A percentile compares a stretch with the other conserved stretches of the same genome.
Conservation (phyloP, 805 yeast species). For the Wickerhamiella cacticola region DNA sequence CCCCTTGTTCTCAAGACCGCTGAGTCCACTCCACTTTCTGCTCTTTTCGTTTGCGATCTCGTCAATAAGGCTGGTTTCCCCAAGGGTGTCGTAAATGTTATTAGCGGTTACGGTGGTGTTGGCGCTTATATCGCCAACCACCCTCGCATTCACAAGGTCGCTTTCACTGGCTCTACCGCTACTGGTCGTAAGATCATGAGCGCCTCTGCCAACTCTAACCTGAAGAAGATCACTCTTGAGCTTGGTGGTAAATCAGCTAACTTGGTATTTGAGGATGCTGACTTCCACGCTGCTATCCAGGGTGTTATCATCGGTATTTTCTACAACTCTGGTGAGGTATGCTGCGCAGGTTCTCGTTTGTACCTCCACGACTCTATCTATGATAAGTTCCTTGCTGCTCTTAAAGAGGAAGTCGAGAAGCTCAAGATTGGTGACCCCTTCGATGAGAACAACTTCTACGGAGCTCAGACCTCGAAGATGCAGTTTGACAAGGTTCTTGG, state of each 20-base stretch:
- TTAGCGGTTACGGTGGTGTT: conserved; percentile 75
- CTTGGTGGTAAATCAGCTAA: conserved; percentile 96
- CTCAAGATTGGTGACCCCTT: conserved; percentile 73
- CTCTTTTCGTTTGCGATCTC: conserved; percentile 58
- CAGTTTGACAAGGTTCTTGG: conserved; percentile 69
- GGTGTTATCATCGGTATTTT: conserved; percentile 72
- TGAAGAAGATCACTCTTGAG: conserved; percentile 87
- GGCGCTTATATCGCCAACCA: conserved; percentile 74
- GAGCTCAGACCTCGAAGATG: conserved; percentile 77
- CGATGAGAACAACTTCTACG: conserved; percentile 66
- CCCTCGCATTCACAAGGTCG: conserved; percentile 73
- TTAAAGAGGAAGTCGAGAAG: conserved; percentile 41
- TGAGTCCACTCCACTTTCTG: conserved; percentile 84
- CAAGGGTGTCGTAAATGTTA: conserved; percentile 77
- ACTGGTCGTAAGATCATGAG: conserved; percentile 76
- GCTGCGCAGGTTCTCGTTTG: conserved; percentile 89
- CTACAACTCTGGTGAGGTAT: conserved; percentile 91
- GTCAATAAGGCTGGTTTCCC: conserved; percentile 79
- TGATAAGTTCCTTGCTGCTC: conserved; percentile 57
- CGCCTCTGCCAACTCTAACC: conserved; percentile 64
- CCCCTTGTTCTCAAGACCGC: conserved; percentile 81
- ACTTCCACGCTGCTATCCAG: conserved; percentile 61
- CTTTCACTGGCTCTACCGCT: conserved; percentile 91
- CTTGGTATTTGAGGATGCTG: conserved; percentile 76
- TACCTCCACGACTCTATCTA: conserved; percentile 77